Evolutionary conservation across 768 basidiomycete genomes (phyloP).

Genomic region (Termitomyces eurrhizus): DNA sequence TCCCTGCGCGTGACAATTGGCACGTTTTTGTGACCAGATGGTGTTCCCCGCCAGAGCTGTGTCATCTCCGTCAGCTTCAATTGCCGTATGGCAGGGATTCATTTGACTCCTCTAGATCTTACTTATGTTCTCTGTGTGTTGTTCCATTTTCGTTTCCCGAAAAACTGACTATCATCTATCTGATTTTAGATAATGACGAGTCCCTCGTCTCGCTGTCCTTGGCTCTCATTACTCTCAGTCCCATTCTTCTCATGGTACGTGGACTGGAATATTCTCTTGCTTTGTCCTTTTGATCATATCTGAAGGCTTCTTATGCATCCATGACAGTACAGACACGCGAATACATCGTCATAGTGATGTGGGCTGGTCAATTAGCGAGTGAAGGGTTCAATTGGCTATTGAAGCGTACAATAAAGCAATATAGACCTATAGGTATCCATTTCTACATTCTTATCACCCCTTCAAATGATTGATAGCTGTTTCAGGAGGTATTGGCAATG

Average conservation of each 20-base stretch:
- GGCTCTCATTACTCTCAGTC: slow-evolving; percentile 63
- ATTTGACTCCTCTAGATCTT: slow-evolving; percentile 48
- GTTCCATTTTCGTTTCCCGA: background rate
- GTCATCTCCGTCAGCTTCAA: background rate
- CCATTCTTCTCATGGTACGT: slow-evolving; percentile 68
- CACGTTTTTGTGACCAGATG: background rate
- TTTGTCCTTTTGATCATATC: background rate
- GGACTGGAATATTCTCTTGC: no score
- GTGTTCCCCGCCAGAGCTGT: background rate
- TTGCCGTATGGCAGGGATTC: background rate
- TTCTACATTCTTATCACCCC: background rate
- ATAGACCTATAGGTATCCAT: slow-evolving; percentile 59
- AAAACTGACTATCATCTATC: background rate
- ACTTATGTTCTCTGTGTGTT: slow-evolving; percentile 61
- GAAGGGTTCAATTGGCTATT: slow-evolving; percentile 68
- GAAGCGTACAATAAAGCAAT: slow-evolving; percentile 65
- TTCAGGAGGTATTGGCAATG: slow-evolving; percentile 55
- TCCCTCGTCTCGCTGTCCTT: slow-evolving; percentile 53
- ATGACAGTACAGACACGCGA: slow-evolving; percentile 75
- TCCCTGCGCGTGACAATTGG: background rate
- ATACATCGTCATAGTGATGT: slow-evolving; percentile 77
- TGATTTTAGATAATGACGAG: slow-evolving; percentile 51
- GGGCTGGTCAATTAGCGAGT: slow-evolving; percentile 72
- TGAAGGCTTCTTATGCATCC: slow-evolving; percentile 76
- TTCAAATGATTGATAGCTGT: background rate